These are phyloP conservation scores for Malassezia cuniculi DNA, from an alignment of 1,284 basidiomycete genomes.

Conservation along the genomic window DNA sequence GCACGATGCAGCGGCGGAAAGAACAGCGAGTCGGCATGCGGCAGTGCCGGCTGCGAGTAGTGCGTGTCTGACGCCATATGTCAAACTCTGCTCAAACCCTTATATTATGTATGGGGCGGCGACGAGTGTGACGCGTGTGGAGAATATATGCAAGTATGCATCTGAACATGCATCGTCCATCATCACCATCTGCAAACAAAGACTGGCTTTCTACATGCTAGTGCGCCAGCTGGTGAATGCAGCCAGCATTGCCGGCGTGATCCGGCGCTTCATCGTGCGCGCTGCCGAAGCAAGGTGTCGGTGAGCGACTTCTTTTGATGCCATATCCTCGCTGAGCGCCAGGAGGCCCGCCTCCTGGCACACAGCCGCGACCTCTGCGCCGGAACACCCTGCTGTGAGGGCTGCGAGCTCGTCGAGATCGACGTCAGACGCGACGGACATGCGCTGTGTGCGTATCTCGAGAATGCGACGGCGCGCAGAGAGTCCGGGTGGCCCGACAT, in stretches of 20 bases:
- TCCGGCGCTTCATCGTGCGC: constrained; percentile 60
- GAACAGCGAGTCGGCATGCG: background rate
- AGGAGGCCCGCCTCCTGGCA: constrained; percentile 91
- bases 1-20: constrained; percentile 13
- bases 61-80: constrained; percentile 6
- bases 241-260: constrained; percentile 60
- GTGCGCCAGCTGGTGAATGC: constrained; percentile 8
- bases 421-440: constrained; percentile 62
- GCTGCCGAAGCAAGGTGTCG: constrained; percentile 67
- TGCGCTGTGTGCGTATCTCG: constrained; percentile 59
- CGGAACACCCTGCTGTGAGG: constrained; percentile 74
- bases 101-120: background rate
- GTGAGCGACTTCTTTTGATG: constrained; percentile 61
- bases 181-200: background rate
- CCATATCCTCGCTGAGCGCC: constrained; percentile 73
- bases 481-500: constrained; percentile 79
- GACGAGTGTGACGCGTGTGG: background rate
- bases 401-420: constrained; percentile 60
- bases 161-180: background rate
- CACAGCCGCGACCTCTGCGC: constrained; percentile 79
- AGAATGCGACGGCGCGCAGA: constrained; percentile 71
- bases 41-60: background rate
- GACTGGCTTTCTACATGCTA: too few species aligned
- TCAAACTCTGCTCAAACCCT: too few species aligned
- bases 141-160: background rate